Conservation (phyloP, 495 filamentous ascomycete genomes). For the Bacidia gigantensis region DNA sequence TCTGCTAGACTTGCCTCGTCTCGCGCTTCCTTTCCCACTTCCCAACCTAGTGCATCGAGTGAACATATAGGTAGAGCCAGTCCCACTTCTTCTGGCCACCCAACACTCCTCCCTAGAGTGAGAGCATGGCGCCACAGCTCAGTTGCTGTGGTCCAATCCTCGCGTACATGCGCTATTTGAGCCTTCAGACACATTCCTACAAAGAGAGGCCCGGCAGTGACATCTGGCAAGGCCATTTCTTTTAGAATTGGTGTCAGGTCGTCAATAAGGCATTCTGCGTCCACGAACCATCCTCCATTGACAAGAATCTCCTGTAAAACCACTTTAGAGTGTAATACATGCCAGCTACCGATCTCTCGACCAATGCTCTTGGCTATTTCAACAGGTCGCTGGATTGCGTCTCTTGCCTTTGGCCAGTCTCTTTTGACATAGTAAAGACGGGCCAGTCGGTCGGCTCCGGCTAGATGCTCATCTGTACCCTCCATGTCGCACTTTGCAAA, state of each 20-base stretch:
- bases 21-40: neutral
- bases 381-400: neutral
- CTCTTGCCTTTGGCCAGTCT: constrained; percentile 1
- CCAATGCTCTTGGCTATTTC: neutral
- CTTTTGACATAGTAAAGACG: neutral
- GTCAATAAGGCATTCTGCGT: neutral
- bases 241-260: neutral
- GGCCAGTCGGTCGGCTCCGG: neutral
- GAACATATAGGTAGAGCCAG: neutral
- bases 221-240: neutral
- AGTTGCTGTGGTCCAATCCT: neutral
- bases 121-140: neutral
- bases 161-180: neutral
- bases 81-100: neutral
- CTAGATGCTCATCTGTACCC: neutral
- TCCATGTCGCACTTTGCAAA: neutral
- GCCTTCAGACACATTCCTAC: neutral
- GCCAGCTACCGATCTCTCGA: neutral
- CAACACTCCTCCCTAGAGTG: neutral
- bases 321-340: neutral
- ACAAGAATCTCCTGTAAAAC: neutral
- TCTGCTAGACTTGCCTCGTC: neutral
- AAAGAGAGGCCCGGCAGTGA: neutral
- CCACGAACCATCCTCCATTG: neutral
- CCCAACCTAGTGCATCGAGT: neutral